Conservation (phyloP, 495 filamentous ascomycete genomes). For the Neurospora tetraspora region DNA sequence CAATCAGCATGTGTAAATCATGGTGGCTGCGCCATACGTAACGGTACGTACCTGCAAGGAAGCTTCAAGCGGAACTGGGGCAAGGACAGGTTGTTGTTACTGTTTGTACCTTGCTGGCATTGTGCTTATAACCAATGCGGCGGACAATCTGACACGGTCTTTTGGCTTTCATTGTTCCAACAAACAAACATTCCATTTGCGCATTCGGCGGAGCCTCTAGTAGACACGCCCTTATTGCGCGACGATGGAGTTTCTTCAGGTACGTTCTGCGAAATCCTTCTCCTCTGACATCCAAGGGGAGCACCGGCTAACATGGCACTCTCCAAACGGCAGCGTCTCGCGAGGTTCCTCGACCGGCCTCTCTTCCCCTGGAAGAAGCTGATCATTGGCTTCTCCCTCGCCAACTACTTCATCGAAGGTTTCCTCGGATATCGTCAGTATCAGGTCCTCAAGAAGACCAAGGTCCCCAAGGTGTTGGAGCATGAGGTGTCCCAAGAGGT, state of each 20-base stretch:
- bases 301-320: neutral
- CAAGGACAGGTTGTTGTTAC: slow-evolving; percentile 1
- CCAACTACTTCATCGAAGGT: slow-evolving; percentile 78
- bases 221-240: slow-evolving; percentile 9
- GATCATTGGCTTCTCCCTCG: slow-evolving; percentile 84
- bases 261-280: slow-evolving; percentile 9
- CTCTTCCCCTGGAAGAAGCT: slow-evolving; percentile 95
- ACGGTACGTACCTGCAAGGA: neutral
- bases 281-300: neutral
- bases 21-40: neutral
- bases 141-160: neutral
- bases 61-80: neutral
- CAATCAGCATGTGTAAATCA: neutral
- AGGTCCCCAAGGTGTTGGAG: slow-evolving; percentile 72
- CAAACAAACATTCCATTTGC: slow-evolving; percentile 7
- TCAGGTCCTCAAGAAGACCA: slow-evolving; percentile 64
- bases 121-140: neutral
- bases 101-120: neutral
- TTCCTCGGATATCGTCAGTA: slow-evolving; percentile 84
- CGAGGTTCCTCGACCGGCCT: slow-evolving; percentile 78
- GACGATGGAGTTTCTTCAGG: slow-evolving; percentile 45
- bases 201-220: slow-evolving; percentile 6
- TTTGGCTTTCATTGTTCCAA: slow-evolving; percentile 1
- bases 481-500: slow-evolving; percentile 80
- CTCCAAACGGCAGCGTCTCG: slow-evolving; percentile 56